Conservation (phyloP, 169 alveolate species). For the Cryptosporidium parvum region DNA sequence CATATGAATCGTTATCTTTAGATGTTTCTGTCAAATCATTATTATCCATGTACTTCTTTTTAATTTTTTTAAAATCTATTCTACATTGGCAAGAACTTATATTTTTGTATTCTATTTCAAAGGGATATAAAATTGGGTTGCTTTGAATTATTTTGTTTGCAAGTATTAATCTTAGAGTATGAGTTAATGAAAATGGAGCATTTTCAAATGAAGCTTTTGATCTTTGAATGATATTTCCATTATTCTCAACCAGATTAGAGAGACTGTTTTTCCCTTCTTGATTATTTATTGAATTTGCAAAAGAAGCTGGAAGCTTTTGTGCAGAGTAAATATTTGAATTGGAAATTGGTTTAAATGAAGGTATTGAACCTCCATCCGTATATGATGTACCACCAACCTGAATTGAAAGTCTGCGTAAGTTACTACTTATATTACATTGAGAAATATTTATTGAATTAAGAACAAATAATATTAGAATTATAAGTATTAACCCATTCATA, state of each 20-base stretch:
- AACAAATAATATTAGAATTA: neutral
- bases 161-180: slow-evolving; percentile 28
- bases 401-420: slow-evolving; percentile 29
- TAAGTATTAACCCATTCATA: neutral
- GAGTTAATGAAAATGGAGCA: neutral
- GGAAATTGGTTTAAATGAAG: slow-evolving; percentile 25
- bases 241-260: neutral
- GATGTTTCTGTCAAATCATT: neutral
- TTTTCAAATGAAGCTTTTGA: slow-evolving; percentile 6
- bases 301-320: slow-evolving; percentile 20
- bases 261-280: neutral
- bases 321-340: slow-evolving; percentile 21
- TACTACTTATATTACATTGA: neutral
- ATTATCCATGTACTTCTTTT: neutral
- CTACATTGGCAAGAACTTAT: slow-evolving; percentile 29
- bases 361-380: slow-evolving; percentile 43
- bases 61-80: slow-evolving; percentile 10
- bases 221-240: neutral
- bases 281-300: neutral
- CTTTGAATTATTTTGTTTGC: slow-evolving; percentile 44
- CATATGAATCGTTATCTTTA: neutral
- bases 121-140: slow-evolving; percentile 56
- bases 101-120: slow-evolving; percentile 29
- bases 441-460: neutral
- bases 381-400: slow-evolving; percentile 35